A percentile compares a stretch with the other conserved stretches of the same genome.
These are phyloP conservation scores for Corinectria fuckeliana DNA, from an alignment of 2,329 filamentous ascomycete species.

Conservation along the genomic window DNA sequence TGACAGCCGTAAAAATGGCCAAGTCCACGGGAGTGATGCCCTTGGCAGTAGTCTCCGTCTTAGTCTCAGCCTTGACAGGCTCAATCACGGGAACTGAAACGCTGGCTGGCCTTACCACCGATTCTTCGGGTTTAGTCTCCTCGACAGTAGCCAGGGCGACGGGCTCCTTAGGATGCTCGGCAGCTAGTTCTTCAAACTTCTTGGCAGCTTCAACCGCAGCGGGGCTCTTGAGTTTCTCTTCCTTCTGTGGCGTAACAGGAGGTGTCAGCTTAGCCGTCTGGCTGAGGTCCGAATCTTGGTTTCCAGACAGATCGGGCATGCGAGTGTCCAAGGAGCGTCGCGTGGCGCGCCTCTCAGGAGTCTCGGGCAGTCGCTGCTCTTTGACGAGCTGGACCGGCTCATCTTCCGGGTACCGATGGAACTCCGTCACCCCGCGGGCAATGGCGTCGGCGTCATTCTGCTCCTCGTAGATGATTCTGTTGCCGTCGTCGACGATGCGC, in stretches of 20 bases:
- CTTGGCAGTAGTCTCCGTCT: background rate
- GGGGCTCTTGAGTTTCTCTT: constrained; percentile 4
- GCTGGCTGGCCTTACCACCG: background rate
- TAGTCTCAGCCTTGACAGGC: background rate
- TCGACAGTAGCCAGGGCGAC: background rate
- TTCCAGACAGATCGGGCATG: constrained; percentile 29
- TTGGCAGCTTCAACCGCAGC: constrained; percentile 6
- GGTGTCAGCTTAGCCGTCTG: background rate
- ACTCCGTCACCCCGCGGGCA: constrained; percentile 30
- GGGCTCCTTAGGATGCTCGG: background rate
- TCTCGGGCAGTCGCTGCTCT: constrained; percentile 22
- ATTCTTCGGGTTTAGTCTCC: background rate
- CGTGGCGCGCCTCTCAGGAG: constrained; percentile 13
- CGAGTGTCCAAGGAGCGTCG: constrained; percentile 27
- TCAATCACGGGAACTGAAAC: background rate
- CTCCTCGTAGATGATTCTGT: constrained; percentile 37
- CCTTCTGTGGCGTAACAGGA: background rate
- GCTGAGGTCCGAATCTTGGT: background rate
- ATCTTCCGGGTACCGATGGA: constrained; percentile 34
- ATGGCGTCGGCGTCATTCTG: constrained; percentile 36
- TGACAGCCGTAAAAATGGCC: background rate
- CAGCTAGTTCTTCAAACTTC: background rate
- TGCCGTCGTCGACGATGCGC: constrained; percentile 37
- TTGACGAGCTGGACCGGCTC: constrained; percentile 33
- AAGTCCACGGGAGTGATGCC: background rate